These are phyloP conservation scores for Lentinula aciculospora DNA, from an alignment of 768 basidiomycete species.

Conservation along the genomic window DNA sequence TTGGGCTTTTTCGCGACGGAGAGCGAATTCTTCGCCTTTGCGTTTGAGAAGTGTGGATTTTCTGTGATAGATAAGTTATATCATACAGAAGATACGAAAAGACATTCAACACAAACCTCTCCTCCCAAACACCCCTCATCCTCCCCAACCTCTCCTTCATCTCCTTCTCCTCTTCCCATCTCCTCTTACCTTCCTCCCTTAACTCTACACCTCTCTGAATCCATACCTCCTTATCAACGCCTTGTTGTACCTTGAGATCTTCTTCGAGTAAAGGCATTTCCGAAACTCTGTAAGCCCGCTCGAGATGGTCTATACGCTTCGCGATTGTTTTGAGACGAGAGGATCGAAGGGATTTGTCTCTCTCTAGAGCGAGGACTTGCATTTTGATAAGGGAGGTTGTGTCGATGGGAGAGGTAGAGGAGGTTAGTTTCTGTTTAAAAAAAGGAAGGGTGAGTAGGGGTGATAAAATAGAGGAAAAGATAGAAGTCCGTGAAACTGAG, in stretches of 20 bases:
- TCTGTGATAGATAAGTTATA: neutral
- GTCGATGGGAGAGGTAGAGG: constrained; percentile 36
- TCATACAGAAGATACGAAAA: constrained; percentile 16
- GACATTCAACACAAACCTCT: constrained; percentile 37
- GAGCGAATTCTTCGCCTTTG: constrained; percentile 61
- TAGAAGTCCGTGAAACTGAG: no score
- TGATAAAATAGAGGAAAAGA: no score
- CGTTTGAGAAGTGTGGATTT: constrained; percentile 22
- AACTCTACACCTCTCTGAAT: constrained; percentile 53
- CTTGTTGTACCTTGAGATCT: constrained; percentile 87
- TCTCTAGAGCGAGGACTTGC: constrained; percentile 93
- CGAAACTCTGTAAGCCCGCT: constrained; percentile 92
- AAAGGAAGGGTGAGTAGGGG: no score
- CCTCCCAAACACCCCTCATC: constrained; percentile 67
- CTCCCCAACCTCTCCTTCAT: constrained; percentile 71
- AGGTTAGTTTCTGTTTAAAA: neutral
- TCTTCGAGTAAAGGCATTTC: constrained; percentile 80
- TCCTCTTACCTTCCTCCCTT: constrained; percentile 44
- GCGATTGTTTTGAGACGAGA: constrained; percentile 76
- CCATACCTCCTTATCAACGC: constrained; percentile 66
- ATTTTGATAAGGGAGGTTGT: constrained; percentile 83
- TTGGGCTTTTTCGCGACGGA: constrained; percentile 48
- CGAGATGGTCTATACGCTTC: constrained; percentile 92
- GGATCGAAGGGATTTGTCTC: constrained; percentile 86
- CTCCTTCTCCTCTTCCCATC: constrained; percentile 62